A percentile compares a stretch with the other conserved stretches of the same genome.
These are phyloP conservation scores for Graphiopsis chlorocephala DNA, from an alignment of 2,329 filamentous ascomycete species.

Conservation along the genomic window DNA sequence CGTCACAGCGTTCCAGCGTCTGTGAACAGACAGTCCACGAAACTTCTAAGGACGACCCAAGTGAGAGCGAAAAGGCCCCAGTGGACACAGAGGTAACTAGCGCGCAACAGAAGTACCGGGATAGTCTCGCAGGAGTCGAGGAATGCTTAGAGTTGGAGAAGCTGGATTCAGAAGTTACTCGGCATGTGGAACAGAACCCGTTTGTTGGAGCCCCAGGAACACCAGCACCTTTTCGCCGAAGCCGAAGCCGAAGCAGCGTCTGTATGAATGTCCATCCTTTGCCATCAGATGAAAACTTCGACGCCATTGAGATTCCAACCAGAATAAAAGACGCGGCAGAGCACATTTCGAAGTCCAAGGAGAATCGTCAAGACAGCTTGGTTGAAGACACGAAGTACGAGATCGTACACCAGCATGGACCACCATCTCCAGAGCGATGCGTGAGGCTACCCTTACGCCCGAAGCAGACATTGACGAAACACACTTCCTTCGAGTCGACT, in stretches of 20 bases:
- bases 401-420: background rate
- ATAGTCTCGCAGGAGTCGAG: background rate
- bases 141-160: background rate
- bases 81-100: background rate
- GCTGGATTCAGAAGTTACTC: background rate
- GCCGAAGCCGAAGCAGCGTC: background rate
- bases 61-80: background rate
- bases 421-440: background rate
- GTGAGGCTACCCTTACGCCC: conserved; percentile 6
- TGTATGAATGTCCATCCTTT: background rate
- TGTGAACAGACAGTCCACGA: background rate
- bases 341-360: too few species aligned
- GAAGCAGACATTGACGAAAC: background rate
- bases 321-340: background rate
- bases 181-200: background rate
- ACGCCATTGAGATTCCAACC: background rate
- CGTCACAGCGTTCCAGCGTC: background rate
- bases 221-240: background rate
- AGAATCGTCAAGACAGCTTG: background rate
- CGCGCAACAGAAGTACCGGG: background rate
- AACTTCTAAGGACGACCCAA: background rate
- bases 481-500: background rate
- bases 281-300: background rate
- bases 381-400: background rate
- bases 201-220: background rate